These are phyloP conservation scores for Pleurotus tuber-regium DNA, from an alignment of 768 basidiomycete species.

Conservation along the genomic window DNA sequence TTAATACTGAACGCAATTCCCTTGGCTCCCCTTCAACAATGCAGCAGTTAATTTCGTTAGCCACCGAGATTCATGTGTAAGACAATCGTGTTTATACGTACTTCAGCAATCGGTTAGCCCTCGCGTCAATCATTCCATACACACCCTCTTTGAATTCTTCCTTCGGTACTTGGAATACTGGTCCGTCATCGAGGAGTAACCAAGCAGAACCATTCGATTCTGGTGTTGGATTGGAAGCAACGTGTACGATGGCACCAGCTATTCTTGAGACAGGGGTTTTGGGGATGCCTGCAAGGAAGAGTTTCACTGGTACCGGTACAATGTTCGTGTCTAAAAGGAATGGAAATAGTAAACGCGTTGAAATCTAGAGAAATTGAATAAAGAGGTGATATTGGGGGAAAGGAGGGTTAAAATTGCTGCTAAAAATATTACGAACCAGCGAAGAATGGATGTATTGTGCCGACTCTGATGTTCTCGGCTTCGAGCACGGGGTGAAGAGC, in stretches of 20 bases:
- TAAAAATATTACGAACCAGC: conserved; percentile 34
- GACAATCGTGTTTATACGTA: conserved; percentile 16
- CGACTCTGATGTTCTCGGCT: conserved; percentile 38
- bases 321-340: conserved; percentile 42
- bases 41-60: neutral
- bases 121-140: conserved; percentile 49
- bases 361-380: neutral
- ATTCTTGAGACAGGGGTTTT: conserved; percentile 44
- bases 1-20: neutral
- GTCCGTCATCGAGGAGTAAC: conserved; percentile 48
- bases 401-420: neutral
- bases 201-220: conserved; percentile 45
- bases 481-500: conserved; percentile 37
- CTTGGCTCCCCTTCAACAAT: neutral
- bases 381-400: neutral
- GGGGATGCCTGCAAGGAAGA: conserved; percentile 49
- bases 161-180: conserved; percentile 42
- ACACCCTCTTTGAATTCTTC: conserved; percentile 50
- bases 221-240: conserved; percentile 43
- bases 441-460: conserved; percentile 52
- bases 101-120: conserved; percentile 32
- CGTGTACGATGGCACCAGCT: conserved; percentile 50
- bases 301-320: conserved; percentile 33
- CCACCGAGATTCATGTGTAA: neutral
- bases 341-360: too few species aligned